Evolutionary conservation across 768 basidiomycete species (phyloP), one percentile per base, ranked within the genome.

Genomic region (Lactarius pseudohatsudake): DNA sequence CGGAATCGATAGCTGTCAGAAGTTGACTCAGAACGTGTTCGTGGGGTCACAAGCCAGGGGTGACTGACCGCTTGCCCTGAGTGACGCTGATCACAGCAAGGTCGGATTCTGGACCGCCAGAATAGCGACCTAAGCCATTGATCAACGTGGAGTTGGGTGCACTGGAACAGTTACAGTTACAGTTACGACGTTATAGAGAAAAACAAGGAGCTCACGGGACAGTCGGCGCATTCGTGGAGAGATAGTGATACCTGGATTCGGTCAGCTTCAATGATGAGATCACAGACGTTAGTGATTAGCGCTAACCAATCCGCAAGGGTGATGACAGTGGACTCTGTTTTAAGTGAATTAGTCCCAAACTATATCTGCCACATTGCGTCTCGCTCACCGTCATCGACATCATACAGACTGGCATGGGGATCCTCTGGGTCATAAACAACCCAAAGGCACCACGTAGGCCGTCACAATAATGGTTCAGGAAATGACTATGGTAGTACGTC

Each of bases 401-500:
- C 75, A 56, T 76, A 76, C 0, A 72, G 69, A 9, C 22, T 3
- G 2, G 16, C 50, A 56, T 72, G 70, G 7, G 75, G 75, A 57
- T 76, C 75, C 0, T 72, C 22, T 13, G 70, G 74, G 57, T 76
- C 75, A 62, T 75, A 74, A 2, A 76, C 56, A 10, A 76, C 72
- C 36, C n/a, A n/a, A 76, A 22, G 6, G 73, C 62, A 7, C 75
- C 75, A 10, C 75, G 73, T 30, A 78, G 71, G 57, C 76, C 76
- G 62, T 78, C 76, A 30, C 72, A 79, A 66, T 81, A 81, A 57
- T 81, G 81, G 0, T 79, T 79, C 6, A 77, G 69, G 50, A 76
- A 57, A 61, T 77, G 76, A 38, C 74, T 72, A 55, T 82, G 78
- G 61, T 81, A 76, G 57, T 64, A 75, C 18, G 74, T 74, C 9